Evolutionary conservation across 495 filamentous ascomycete species (phyloP), one percentile per base, ranked within the genome.

Genomic region (Pseudomonodictys pantanalensis): DNA sequence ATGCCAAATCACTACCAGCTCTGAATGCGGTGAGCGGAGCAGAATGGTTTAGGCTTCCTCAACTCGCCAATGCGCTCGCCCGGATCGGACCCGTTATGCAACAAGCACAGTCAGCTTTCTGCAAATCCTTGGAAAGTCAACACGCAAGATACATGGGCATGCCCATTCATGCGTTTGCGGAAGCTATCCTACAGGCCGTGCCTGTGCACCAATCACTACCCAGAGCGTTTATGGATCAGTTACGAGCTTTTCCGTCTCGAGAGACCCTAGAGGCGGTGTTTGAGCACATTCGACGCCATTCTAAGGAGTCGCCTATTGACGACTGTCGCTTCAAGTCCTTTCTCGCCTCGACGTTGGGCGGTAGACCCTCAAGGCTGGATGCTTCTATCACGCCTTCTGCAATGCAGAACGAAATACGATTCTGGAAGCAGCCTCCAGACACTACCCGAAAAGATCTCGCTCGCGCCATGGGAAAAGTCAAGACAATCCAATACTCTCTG

Each of bases 391-490:
- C 44, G 9, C 15, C 22, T 7, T 3, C 44, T 9, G 24, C 44
- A 6, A 48, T 48, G 28, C 44, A 48, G 22, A 28, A 23, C 44
- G 44, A 48, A 25, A 48, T 48, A 4, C 24, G 7, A 25, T 48
- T 48, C 22, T 48, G 44, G 44, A 48, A 48, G 28, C 44, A 48
- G 24, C 44, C 17, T 4, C 44, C 44, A 4, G 44, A 48, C 44
- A 48, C 44, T 4, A 24, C 44, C 9, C 24, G 44, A 28, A 48
- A 48, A 22, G 44, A 48, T 26, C 22, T 48, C 10, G 44, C 44
- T 10, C 44, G 24, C 22, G 44, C 22, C 7, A 6, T 48, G 7
- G 44, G 28, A 22, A 48, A 28, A 12, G 17, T 48, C 22, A 48
- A 48, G 7, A 28, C 44, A 4, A 24, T 48, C 3, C 24, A 8